Evolutionary conservation across 129 eudicot genomes (phyloP), one percentile per base, ranked within the genome.

Genomic region (Apium graveolens): DNA sequence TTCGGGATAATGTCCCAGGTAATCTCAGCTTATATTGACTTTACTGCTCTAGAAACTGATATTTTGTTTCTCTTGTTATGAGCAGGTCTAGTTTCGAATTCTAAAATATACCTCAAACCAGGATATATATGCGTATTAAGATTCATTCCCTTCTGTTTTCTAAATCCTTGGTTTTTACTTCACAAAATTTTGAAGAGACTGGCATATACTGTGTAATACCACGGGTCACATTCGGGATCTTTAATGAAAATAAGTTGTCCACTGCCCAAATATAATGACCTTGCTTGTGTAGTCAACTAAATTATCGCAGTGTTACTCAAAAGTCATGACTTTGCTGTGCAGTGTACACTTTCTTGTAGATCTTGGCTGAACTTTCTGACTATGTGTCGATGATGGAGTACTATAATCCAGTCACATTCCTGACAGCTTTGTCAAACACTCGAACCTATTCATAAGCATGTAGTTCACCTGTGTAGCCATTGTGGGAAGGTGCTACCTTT

Each of bases 1-100:
- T 95, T 91, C 75, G 97, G 97, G 75, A 81, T 88, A 27, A 89
- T 91, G 88, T 91, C 98, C 74, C 92, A 95, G 98, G 97, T 95
- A 87, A 43, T 75, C 73, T 44, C 1, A 31, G 34, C 32, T 29
- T 21, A 12, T 37, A 71, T 72, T 69, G 0, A 34, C 62, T 9
- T 57, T 35, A 73, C 44, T 34, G 69, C 37, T 71, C 27, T 43
- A 69, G 20, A 75, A 3, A 35, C 70, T 24, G 21, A 32, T 65
- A 60, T 66, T 60, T 1, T 31, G 72, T 66, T 32, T 65, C 18
- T 24, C 38, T 66, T 66, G 39, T 66, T 31, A 32, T 66, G 69
- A 62, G 21, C 31, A 13, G 21, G 72, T 31, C 71, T 31, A 66
- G 39, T 66, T 13, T 31, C 24, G 8, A 65, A 27, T 66, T 65